Conservation (phyloP, 768 basidiomycete species). For the Leucosporidium scottii region DNA sequence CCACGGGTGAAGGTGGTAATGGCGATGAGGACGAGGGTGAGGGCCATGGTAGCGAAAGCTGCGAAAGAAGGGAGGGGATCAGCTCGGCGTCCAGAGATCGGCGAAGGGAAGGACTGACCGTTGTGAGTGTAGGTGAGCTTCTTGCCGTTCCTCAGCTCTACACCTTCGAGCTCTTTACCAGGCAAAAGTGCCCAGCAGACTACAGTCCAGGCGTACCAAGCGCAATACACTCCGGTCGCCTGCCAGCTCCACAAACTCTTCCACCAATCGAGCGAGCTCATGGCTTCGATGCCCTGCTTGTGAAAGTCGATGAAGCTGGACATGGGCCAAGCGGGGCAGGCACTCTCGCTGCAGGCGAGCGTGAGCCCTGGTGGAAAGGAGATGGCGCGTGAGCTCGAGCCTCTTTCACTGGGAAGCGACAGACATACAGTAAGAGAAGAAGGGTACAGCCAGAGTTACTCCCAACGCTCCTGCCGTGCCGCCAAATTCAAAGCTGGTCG, state of each 20-base stretch:
- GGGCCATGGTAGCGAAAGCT: conserved; percentile 83
- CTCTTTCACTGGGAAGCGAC: conserved; percentile 56
- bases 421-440: conserved; percentile 54
- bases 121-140: conserved; percentile 81
- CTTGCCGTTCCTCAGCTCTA: conserved; percentile 62
- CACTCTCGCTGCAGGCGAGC: conserved; percentile 47
- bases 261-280: conserved; percentile 59
- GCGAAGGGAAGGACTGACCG: conserved; percentile 50
- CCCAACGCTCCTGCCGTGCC: conserved; percentile 66
- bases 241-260: conserved; percentile 71
- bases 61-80: not conserved
- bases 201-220: conserved; percentile 85
- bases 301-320: conserved; percentile 16
- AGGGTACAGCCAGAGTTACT: conserved; percentile 62
- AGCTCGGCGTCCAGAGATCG: not conserved
- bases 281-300: not conserved
- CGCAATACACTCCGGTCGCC: conserved; percentile 67
- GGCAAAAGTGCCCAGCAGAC: conserved; percentile 72
- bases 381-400: conserved; percentile 54
- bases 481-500: conserved; percentile 69
- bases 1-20: conserved; percentile 70
- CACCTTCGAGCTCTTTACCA: conserved; percentile 64
- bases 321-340: conserved; percentile 34
- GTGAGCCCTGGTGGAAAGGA: conserved; percentile 46
- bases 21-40: conserved; percentile 63